Conservation (phyloP, 768 basidiomycete species). For the Lanmaoa rubissima region DNA sequence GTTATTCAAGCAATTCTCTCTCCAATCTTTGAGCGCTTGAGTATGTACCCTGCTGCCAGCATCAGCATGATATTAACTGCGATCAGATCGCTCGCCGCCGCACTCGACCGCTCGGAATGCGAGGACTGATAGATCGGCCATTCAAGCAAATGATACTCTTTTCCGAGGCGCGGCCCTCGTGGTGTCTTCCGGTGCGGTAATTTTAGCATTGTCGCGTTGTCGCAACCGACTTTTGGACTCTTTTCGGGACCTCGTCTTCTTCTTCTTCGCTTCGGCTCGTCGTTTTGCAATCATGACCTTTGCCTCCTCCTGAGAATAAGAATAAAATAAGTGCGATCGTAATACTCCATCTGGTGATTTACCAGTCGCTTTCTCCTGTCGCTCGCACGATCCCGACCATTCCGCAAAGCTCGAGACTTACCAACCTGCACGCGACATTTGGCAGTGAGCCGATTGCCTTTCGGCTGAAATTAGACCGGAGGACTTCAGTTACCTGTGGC, state of each 20-base stretch:
- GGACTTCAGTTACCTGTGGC: slow-evolving; percentile 34
- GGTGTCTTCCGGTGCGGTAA: slow-evolving; percentile 9
- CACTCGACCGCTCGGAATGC: slow-evolving; percentile 16
- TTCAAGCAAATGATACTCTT: slow-evolving; percentile 34
- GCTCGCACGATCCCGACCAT: slow-evolving; percentile 25
- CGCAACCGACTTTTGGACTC: slow-evolving; percentile 14
- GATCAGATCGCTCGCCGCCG: slow-evolving; percentile 25
- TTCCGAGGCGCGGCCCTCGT: slow-evolving; percentile 27
- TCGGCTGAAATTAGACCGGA: slow-evolving; percentile 10
- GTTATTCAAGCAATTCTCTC: slow-evolving; percentile 15
- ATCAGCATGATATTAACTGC: slow-evolving; percentile 1
- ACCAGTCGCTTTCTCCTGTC: slow-evolving; percentile 40
- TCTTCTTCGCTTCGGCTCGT: slow-evolving; percentile 38
- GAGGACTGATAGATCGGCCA: slow-evolving; percentile 17
- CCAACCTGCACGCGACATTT: slow-evolving; percentile 22
- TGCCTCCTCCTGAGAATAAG: slow-evolving; percentile 39
- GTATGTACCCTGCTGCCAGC: background rate
- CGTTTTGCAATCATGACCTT: slow-evolving; percentile 39
- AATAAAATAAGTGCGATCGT: slow-evolving; percentile 11
- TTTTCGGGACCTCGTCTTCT: slow-evolving; percentile 37
- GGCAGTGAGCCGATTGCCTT: slow-evolving; percentile 21
- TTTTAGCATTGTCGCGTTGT: slow-evolving; percentile 8
- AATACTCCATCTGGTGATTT: slow-evolving; percentile 20
- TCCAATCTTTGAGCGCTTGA: slow-evolving; percentile 3
- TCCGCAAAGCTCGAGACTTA: slow-evolving; percentile 28